Evolutionary conservation across 805 yeast species (phyloP).

Genomic region (Kuraishia ogatae): DNA sequence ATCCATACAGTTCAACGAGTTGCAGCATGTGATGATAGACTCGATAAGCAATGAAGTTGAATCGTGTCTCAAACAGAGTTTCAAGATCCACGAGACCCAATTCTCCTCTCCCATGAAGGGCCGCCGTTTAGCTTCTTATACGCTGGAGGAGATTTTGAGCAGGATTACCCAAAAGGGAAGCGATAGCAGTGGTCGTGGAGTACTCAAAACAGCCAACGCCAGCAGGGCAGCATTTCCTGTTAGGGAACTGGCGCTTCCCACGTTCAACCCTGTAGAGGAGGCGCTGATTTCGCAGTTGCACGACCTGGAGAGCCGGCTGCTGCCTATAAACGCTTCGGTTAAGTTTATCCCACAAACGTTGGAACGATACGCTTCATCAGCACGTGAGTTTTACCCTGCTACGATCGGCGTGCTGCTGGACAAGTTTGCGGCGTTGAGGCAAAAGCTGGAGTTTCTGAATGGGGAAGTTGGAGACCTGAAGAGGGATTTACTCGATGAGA

Average conservation of each 20-base stretch:
- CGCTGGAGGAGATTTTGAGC: conserved; percentile 9
- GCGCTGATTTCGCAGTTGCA: conserved; percentile 32
- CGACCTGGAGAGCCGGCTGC: conserved; percentile 29
- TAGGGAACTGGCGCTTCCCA: conserved; percentile 24
- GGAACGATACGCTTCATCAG: conserved; percentile 28
- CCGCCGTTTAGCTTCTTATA: neutral
- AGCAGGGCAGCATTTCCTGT: conserved; percentile 1
- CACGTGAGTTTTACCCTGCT: conserved; percentile 21
- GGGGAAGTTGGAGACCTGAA: conserved; percentile 32
- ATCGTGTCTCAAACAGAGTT: conserved; percentile 23
- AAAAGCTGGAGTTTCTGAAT: conserved; percentile 32
- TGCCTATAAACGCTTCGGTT: conserved; percentile 44
- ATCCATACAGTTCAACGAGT: conserved; percentile 34
- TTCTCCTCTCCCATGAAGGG: conserved; percentile 28
- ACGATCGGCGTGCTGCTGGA: conserved; percentile 22
- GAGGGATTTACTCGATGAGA: conserved; percentile 36
- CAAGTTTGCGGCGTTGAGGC: conserved; percentile 29
- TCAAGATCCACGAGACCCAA: conserved; percentile 27
- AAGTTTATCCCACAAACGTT: conserved; percentile 42
- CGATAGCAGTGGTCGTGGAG: conserved; percentile 6
- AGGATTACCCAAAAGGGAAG: conserved; percentile 8
- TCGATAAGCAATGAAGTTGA: conserved; percentile 31
- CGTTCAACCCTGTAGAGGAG: conserved; percentile 28
- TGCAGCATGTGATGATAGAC: conserved; percentile 29
- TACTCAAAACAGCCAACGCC: conserved; percentile 5